phyloP scores from a whole-genome alignment of 192 early-diverging fungal genomes.

The Podochytrium sp. region DNA sequence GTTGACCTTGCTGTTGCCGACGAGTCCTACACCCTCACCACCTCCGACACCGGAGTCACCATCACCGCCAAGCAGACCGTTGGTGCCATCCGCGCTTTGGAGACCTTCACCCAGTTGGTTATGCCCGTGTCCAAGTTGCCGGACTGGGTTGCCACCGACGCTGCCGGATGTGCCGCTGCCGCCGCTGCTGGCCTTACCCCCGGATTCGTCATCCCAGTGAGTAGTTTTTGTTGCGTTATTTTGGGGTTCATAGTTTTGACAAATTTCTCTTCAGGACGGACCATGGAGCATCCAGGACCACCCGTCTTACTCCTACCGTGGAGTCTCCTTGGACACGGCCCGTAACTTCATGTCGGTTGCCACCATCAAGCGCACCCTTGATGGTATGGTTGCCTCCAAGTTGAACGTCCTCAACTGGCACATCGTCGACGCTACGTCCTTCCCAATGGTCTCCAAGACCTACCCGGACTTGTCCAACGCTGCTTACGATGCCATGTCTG shows the following conservation, averaged over 20 bases:
- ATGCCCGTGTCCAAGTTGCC: not conserved
- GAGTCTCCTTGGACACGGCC: constrained; percentile 41
- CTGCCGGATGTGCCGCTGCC: constrained; percentile 49
- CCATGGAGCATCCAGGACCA: constrained; percentile 1
- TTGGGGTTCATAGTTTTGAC: not conserved
- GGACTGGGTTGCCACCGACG: constrained; percentile 51
- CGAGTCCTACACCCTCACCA: constrained; percentile 26
- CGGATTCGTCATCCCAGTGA: constrained; percentile 17
- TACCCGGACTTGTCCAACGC: not conserved
- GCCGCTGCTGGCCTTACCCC: not conserved
- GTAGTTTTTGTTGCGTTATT: not conserved
- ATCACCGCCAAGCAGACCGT: constrained; percentile 63
- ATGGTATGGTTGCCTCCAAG: constrained; percentile 29
- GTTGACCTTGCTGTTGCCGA: constrained; percentile 7
- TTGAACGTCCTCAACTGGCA: constrained; percentile 45
- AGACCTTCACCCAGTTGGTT: constrained; percentile 74
- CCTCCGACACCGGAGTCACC: not conserved
- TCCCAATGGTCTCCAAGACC: constrained; percentile 18
- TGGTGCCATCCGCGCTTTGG: constrained; percentile 73
- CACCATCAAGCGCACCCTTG: constrained; percentile 31
- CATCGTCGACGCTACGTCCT: constrained; percentile 40
- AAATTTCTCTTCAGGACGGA: not conserved
- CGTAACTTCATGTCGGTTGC: constrained; percentile 41
- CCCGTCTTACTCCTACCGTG: constrained; percentile 32
- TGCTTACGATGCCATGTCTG: constrained; percentile 43